phyloP scores from a whole-genome alignment of 768 basidiomycete genomes.

The Rhodotorula graminis region DNA sequence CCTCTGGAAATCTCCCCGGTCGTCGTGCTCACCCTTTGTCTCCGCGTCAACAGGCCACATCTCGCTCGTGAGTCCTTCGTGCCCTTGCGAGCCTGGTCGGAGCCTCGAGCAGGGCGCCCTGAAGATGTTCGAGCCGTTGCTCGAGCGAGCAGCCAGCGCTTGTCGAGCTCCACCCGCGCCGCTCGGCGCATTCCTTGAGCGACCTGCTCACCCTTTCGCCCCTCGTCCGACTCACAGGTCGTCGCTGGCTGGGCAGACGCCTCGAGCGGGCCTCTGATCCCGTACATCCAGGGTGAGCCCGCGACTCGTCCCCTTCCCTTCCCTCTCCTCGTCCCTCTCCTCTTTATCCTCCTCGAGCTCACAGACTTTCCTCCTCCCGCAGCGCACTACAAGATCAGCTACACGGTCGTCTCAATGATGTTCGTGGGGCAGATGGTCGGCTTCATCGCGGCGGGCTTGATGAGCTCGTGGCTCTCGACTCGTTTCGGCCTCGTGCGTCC shows the following conservation, averaged over 20 bases:
- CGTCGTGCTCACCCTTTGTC: neutral
- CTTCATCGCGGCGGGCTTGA: constrained; percentile 7
- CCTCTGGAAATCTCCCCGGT: no score
- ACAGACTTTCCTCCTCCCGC: neutral
- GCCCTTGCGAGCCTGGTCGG: no score
- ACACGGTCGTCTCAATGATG: constrained; percentile 28
- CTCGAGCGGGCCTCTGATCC: constrained; percentile 9
- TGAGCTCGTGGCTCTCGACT: neutral
- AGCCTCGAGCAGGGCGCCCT: no score
- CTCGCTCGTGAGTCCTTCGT: neutral
- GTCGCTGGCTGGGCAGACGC: constrained; percentile 31
- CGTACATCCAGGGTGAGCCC: constrained; percentile 18
- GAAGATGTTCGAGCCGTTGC: no score
- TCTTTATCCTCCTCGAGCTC: neutral
- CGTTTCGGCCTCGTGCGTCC: constrained; percentile 13
- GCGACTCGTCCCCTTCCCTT: neutral
- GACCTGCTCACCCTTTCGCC: neutral
- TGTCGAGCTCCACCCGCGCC: no score
- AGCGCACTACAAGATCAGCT: constrained; percentile 16
- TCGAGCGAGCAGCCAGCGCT: no score
- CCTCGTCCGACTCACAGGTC: neutral
- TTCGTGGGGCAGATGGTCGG: constrained; percentile 34
- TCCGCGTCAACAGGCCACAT: neutral
- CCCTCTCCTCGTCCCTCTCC: neutral
- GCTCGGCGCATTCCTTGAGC: neutral